Evolutionary conservation across 305 asterid genomes (phyloP), one percentile per base, ranked within the genome.

Genomic region (Caryopteris hybrid): DNA sequence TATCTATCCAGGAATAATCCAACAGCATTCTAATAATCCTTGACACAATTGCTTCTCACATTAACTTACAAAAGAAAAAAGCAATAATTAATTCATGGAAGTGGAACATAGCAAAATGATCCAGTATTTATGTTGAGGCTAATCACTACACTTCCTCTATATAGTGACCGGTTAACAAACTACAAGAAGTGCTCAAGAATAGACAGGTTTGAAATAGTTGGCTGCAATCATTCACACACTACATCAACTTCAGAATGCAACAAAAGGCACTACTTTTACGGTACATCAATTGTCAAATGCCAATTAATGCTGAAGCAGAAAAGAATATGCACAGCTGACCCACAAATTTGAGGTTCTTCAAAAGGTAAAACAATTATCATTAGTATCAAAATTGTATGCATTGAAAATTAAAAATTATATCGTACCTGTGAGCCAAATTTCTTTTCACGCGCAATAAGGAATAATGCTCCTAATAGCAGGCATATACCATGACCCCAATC

Each of bases 401-500:
- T 27, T 39, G 48, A 62, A 27, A 5, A 51, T 22, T 34, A 8
- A 53, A 42, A n/a, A 51, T 22, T 36, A 27, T 43, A 36, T 47
- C 77, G 70, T 80, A 92, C 99, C 97, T 95, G 97, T 53, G 98
- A 85, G 74, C 95, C 76, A 62, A 88, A 78, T 76, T 82, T 88
- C 48, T 80, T 88, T 80, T 95, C 98, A 42, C 80, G 92, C 43
- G 91, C 85, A 54, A 89, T 81, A 64, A 95, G 94, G 70, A 81
- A 74, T 62, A 92, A 70, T 52, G 98, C 97, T 71, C 97, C 98
- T 79, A 90, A 73, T 50, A 95, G 83, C 75, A 95, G 75, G 81
- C 98, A 95, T 71, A 89, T 79, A 63, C 99, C 99, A 80, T 95
- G 99, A 71, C 99, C 99, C 99, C 99, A 94, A 76, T 94, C 98